phyloP scores from a whole-genome alignment of 1,284 basidiomycete species.

The Tylopilus sp. region DNA sequence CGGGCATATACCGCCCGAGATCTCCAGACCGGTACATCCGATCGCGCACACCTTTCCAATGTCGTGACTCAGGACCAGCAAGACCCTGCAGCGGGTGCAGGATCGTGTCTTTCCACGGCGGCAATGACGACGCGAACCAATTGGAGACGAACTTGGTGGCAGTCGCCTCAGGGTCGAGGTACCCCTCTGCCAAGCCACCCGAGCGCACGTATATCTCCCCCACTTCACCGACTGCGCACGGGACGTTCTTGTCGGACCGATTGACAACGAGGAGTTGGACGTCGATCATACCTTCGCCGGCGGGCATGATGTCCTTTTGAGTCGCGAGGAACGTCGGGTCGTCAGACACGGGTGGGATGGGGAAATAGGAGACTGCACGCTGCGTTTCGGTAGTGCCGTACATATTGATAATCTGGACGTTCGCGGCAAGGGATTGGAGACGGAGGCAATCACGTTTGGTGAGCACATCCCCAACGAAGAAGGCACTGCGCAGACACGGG shows the following conservation, averaged over 20 bases:
- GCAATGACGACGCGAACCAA: conserved; percentile 80
- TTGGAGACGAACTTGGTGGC: conserved; percentile 93
- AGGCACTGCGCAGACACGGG: conserved; percentile 89
- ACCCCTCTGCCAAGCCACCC: conserved; percentile 96
- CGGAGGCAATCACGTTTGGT: conserved; percentile 99
- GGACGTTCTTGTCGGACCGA: conserved; percentile 88
- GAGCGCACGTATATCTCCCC: conserved; percentile 99
- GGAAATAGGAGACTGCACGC: conserved; percentile 98
- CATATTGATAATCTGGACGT: conserved; percentile 99
- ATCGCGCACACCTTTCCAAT: conserved; percentile 99
- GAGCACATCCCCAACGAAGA: conserved; percentile 99
- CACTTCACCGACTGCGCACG: conserved; percentile 96
- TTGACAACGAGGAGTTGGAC: conserved; percentile 99
- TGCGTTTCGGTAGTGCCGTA: conserved; percentile 99
- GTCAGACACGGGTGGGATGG: conserved; percentile 87
- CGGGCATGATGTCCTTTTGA: conserved; percentile 99
- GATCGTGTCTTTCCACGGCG: conserved; percentile 78
- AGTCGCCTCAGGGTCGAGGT: conserved; percentile 88
- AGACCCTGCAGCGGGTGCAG: conserved; percentile 64
- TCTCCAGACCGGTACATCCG: conserved; percentile 99
- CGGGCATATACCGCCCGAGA: conserved; percentile 93
- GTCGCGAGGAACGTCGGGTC: conserved; percentile 93
- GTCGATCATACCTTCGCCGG: conserved; percentile 97
- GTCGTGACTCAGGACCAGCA: conserved; percentile 75
- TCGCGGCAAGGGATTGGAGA: conserved; percentile 92